Evolutionary conservation across 2,329 filamentous ascomycete species (phyloP), one percentile per base, ranked within the genome.

Genomic region (Botrytis hyacinthi): DNA sequence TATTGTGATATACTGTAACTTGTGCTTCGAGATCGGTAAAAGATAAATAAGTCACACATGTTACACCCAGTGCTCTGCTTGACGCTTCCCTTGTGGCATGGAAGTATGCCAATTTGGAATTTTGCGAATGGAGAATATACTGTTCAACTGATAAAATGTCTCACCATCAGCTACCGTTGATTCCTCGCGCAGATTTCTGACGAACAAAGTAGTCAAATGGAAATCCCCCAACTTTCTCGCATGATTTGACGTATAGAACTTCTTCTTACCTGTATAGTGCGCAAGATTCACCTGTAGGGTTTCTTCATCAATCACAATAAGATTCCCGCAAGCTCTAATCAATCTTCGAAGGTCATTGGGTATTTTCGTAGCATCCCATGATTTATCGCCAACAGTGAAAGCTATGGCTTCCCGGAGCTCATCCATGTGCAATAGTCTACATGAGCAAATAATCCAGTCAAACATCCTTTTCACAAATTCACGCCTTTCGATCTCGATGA

Each of bases 381-480:
- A 35, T 26, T 10, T 59, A n/a, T 70, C 67, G 8, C 6, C 16
- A 7, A 35, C 1, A 0, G 37, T 70, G 37, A 70, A 60, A 42
- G 51, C 67, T 60, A 70, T 60, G 20, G 51, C 75, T 60, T 76
- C 74, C 26, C 72, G 29, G 1, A 76, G 48, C 42, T 76, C 74
- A n/a, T 71, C 63, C 29, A 76, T 63, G 18, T 35, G 37, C 22
- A 60, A 54, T 29, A 74, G 75, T 42, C 68, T 61, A 29, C 62
- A 54, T 12, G 75, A 65, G 29, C 69, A 74, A 4, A 74, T n/a
- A 20, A 76, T 71, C 74, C 73, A 76, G 6, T 68, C 60, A 42
- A 76, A 76, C 54, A 76, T 75, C 7, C 68, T 70, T 42, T 72
- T 70, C 12, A 76, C 57, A 2, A 73, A 42, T 40, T 73, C 60